phyloP scores from a whole-genome alignment of 1,284 basidiomycete species.

The Phlebopus sp. region DNA sequence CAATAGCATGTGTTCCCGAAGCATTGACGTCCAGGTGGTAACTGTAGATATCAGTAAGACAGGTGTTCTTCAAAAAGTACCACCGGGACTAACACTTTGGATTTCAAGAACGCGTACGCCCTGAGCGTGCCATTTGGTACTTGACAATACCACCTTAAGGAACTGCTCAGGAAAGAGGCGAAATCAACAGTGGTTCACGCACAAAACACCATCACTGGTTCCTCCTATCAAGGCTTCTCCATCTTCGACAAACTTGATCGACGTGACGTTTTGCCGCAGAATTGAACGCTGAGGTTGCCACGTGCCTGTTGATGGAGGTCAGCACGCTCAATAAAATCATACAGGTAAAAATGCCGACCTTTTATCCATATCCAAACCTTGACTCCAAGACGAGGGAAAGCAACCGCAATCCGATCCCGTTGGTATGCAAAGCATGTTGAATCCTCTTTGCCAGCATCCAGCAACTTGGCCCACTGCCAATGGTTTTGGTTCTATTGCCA shows the following conservation, averaged over 20 bases:
- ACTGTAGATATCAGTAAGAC: constrained; percentile 27
- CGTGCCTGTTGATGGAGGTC: constrained; percentile 37
- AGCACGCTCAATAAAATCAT: not conserved
- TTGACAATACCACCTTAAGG: constrained; percentile 56
- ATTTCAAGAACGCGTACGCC: constrained; percentile 52
- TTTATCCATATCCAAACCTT: constrained; percentile 62
- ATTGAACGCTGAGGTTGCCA: constrained; percentile 63
- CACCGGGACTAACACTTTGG: constrained; percentile 48
- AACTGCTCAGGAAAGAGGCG: constrained; percentile 11
- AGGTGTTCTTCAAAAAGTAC: not conserved
- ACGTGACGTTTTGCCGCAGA: constrained; percentile 55
- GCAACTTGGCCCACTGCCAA: constrained; percentile 57
- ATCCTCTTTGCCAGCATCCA: constrained; percentile 46
- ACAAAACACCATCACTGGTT: constrained; percentile 66
- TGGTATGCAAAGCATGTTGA: constrained; percentile 53
- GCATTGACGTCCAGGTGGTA: constrained; percentile 51
- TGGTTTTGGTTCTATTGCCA: constrained; percentile 42
- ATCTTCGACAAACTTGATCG: constrained; percentile 57
- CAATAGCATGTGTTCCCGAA: constrained; percentile 46
- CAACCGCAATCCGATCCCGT: constrained; percentile 58
- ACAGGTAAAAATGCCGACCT: constrained; percentile 36
- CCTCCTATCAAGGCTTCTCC: constrained; percentile 64
- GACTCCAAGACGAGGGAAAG: constrained; percentile 54
- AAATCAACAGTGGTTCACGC: constrained; percentile 2
- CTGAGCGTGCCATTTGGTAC: constrained; percentile 61